Conservation (phyloP, 1,139 yeast genomes). For the Suhomyces bokatorum region DNA sequence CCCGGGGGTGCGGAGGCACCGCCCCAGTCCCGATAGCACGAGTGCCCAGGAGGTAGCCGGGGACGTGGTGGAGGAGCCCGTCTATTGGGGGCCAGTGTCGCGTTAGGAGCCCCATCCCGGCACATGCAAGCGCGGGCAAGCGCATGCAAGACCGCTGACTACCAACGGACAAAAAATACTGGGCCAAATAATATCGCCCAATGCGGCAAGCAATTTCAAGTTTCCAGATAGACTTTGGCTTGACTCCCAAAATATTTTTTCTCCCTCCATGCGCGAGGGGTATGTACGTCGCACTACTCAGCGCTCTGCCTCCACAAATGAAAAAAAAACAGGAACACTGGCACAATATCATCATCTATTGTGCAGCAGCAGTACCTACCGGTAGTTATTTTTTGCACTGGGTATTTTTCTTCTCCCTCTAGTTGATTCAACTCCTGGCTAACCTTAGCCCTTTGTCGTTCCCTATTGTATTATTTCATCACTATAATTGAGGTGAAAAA, state of each 20-base stretch:
- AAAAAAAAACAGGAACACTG: constrained; percentile 4
- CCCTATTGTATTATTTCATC: constrained; percentile 6
- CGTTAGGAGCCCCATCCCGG: neutral
- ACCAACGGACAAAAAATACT: neutral
- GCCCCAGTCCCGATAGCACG: neutral
- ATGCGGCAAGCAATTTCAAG: constrained; percentile 10
- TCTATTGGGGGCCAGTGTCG: neutral
- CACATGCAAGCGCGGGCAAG: neutral
- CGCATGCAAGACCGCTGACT: constrained; percentile 7
- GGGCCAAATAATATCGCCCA: constrained; percentile 3
- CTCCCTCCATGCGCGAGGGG: neutral
- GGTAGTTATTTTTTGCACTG: neutral
- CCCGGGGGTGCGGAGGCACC: no score
- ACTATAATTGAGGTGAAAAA: constrained; percentile 9
- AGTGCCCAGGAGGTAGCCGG: neutral
- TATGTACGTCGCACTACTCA: constrained; percentile 1
- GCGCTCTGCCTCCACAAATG: neutral
- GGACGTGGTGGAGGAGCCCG: no score
- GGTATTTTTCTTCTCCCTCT: constrained; percentile 1
- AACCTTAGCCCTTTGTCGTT: constrained; percentile 4
- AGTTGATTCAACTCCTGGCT: constrained; percentile 5
- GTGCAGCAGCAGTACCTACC: constrained; percentile 1
- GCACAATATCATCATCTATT: constrained; percentile 4
- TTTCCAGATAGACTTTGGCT: constrained; percentile 3
- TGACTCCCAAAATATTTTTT: constrained; percentile 1